Conservation (phyloP, 768 basidiomycete genomes). For the Boletales sp. region DNA sequence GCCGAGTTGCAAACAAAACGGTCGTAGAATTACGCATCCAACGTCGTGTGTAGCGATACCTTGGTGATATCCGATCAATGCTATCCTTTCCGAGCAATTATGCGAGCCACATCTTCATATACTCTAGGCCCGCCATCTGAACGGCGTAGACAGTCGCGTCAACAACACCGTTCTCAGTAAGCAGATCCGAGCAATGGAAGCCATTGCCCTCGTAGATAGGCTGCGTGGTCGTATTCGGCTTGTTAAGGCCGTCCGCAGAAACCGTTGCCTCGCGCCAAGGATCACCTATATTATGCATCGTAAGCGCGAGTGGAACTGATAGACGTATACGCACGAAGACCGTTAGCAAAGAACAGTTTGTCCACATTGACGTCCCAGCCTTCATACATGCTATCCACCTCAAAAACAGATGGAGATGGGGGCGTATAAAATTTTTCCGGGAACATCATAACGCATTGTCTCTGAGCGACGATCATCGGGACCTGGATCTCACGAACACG, state of each 20-base stretch:
- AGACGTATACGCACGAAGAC: conserved; percentile 45
- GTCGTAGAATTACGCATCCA: background rate
- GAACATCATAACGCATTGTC: conserved; percentile 69
- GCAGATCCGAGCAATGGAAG: conserved; percentile 67
- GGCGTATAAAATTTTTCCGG: conserved; percentile 50
- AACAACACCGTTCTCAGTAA: conserved; percentile 34
- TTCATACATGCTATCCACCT: conserved; percentile 49
- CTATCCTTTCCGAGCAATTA: background rate
- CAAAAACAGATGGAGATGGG: conserved; percentile 39
- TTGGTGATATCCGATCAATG: too few species aligned
- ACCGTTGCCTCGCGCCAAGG: conserved; percentile 72
- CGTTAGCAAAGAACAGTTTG: conserved; percentile 68
- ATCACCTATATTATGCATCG: conserved; percentile 45
- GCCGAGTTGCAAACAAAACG: too few species aligned
- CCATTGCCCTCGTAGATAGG: conserved; percentile 58
- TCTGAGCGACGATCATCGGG: conserved; percentile 31
- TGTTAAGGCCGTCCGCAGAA: conserved; percentile 48
- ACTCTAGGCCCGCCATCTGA: conserved; percentile 47
- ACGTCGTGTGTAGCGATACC: background rate
- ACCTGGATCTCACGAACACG: background rate
- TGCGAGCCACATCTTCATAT: conserved; percentile 55
- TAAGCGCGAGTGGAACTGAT: background rate
- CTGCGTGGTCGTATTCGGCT: conserved; percentile 48
- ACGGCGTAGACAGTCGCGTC: conserved; percentile 54
- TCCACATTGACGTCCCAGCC: conserved; percentile 62